Base-by-base conservation (phyloP, 306 rosid genomes). In the Castanopsis chinensis region DNA sequence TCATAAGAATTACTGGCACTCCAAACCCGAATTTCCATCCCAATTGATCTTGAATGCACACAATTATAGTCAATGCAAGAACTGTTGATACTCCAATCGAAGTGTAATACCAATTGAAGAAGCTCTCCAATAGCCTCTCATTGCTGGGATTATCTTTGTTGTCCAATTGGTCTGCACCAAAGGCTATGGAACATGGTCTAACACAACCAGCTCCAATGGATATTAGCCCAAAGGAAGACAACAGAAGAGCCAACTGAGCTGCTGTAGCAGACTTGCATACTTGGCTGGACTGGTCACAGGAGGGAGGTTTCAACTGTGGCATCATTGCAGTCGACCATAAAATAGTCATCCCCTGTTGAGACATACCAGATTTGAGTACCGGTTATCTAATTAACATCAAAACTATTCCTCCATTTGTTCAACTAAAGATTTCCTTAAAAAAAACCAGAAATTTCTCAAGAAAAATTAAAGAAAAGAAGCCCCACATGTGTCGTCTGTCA, bases 171-270 rank as follows among this genome's bases (percentile, higher is more conserved):
- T 83, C 91, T 23, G 88, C 91, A 78, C 91, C 91, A 79, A 88
- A 88, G 45, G 89, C 91, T 73, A 88, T 83, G 28, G 89, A 89
- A 76, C 89, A 45, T 45, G 53, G 53, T 45, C 53, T 45, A 84
- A 86, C 72, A 49, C 90, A 85, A 70, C 92, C 92, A 12, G 92
- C 90, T 86, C 90, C 92, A 53, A 89, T 81, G 23, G 92, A 89
- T 23, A 89, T 73, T 55, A 89, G 72, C 45, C 75, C 87, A 15
- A 89, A 73, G n/a, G 89, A 82, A 32, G 15, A 61, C 53, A 45
- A 45, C 53, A 45, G 53, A 45, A 45, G 69, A 12, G 80, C 69
- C 51, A 83, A 84, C 61, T 88, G 91, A n/a, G 73, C 21, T 20
- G 77, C 25, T 20, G 83, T 78, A 51, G 84, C 76, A 63, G 87